Percentiles rank a stretch among this genome's conserved stretches.
These are phyloP conservation scores for Phytophthora kernoviae DNA, from an alignment of 352 stramenopile species.

Conservation along the genomic window DNA sequence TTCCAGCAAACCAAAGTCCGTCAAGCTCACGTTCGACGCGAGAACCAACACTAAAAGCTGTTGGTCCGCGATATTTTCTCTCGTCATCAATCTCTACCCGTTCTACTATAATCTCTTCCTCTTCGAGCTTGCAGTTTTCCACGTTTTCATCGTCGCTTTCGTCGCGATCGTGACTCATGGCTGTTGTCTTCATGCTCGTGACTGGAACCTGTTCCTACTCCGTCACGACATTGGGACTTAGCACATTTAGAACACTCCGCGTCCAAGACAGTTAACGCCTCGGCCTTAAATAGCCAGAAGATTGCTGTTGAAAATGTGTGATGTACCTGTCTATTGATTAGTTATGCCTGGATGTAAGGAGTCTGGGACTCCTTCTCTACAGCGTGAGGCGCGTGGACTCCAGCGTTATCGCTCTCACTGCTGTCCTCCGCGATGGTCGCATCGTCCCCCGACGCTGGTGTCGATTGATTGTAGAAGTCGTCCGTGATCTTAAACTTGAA, in stretches of 20 bases:
- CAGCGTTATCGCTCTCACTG: constrained; percentile 33
- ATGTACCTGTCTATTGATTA: constrained; percentile 24
- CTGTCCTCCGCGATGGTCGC: constrained; percentile 30
- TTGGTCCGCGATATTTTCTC: constrained; percentile 18
- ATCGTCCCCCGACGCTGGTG: constrained; percentile 17
- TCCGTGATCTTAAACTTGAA: constrained; percentile 40
- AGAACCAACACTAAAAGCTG: constrained; percentile 40
- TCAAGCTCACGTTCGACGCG: constrained; percentile 77
- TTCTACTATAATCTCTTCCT: constrained; percentile 5
- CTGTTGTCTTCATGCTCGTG: constrained; percentile 31
- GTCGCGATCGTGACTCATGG: constrained; percentile 10
- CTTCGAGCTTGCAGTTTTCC: constrained; percentile 25
- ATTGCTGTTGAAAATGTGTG: too few relatives aligned
- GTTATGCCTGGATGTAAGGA: constrained; percentile 31
- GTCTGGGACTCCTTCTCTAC: constrained; percentile 32
- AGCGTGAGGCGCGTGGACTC: constrained; percentile 5
- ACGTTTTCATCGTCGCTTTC: constrained; percentile 16
- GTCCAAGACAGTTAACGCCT: constrained; percentile 1
- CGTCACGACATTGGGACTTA: constrained; percentile 15
- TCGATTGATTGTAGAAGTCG: constrained; percentile 38
- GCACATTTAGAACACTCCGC: constrained; percentile 19
- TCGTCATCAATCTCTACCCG: constrained; percentile 9
- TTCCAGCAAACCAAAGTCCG: constrained; percentile 77
- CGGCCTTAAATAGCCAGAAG: constrained; percentile 19
- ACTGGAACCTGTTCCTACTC: constrained; percentile 15